Evolutionary conservation across 805 yeast species (phyloP), one percentile per base, ranked within the genome.

Genomic region (Millerozyma acaciae): DNA sequence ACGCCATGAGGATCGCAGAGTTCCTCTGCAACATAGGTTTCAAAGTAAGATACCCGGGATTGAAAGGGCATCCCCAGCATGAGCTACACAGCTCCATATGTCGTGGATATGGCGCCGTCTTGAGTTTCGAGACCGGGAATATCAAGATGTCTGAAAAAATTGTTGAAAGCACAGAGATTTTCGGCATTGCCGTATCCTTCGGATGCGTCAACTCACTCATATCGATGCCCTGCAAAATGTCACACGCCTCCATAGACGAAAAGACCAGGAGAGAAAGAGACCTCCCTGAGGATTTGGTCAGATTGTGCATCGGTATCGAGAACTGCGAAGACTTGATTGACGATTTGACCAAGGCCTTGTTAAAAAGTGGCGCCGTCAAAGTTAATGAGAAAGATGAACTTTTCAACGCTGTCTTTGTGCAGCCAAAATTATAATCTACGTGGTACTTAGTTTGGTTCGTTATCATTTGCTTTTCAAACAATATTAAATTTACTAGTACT

Each of bases 171-270:
- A 78, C 90, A 15, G 76, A 80, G 36, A 67, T 90, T 24, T 89
- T 83, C 66, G 86, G 89, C 24, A 86, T 89, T 43, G 85, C 95
- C 5, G 97, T 89, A 6, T 84, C 95, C 8, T 89, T 89, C 61
- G 97, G 97, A 15, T 84, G 95, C 57, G 96, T 90, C 40, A 86
- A 87, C 66, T 84, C 95, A 12, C 70, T 89, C 53, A 86, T 89
- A 37, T 86, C 96, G 24, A 75, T 89, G 80, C 97, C 97, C 10
- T 86, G 97, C 59, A 76, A 76, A 58, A 89, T 89, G 97, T 85
- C 96, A 5, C 97, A 89, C 54, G 97, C 97, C n/a, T 82, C 96
- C 3, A 89, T 89, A 42, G 96, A 88, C 47, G 82, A 88, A 16
- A 77, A 84, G 51, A 80, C 86, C 3, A 78, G 97, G 58, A 80